phyloP scores from a whole-genome alignment of 495 filamentous ascomycete genomes.

The Aspergillus diversus region DNA sequence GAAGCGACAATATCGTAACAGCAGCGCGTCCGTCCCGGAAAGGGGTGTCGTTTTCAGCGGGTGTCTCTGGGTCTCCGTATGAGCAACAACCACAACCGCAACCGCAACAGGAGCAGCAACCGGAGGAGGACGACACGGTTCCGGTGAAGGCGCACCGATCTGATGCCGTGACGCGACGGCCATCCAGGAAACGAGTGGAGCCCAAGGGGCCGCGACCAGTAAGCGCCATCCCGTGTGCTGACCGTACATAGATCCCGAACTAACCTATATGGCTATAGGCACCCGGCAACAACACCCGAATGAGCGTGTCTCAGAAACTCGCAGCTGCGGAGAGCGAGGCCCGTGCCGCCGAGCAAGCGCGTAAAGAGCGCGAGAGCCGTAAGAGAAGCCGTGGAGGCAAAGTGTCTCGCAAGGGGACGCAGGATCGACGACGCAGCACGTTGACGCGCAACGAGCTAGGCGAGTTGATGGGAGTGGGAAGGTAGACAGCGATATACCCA shows the following conservation, averaged over 20 bases:
- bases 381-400: conserved; percentile 49
- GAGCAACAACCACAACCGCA: conserved; percentile 13
- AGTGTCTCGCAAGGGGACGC: conserved; percentile 43
- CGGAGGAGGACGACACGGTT: conserved; percentile 42
- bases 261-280: conserved; percentile 22
- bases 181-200: conserved; percentile 38
- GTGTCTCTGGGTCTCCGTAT: conserved; percentile 18
- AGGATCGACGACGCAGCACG: conserved; percentile 66
- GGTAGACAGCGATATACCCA: conserved; percentile 23
- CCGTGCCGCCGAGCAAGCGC: conserved; percentile 38
- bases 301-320: conserved; percentile 50
- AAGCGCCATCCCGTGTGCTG: conserved; percentile 24
- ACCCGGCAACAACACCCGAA: conserved; percentile 15
- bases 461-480: conserved; percentile 55
- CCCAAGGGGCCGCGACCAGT: conserved; percentile 38
- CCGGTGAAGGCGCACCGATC: conserved; percentile 42
- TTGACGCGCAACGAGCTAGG: conserved; percentile 74
- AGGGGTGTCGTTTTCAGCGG: conserved; percentile 46
- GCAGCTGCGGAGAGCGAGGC: conserved; percentile 52
- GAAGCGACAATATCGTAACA: conserved; percentile 45
- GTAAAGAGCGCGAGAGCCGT: conserved; percentile 48
- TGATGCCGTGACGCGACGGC: conserved; percentile 39
- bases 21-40: conserved; percentile 41
- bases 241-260: conserved; percentile 1
- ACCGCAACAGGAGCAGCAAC: conserved; percentile 31